A percentile compares a stretch with the other conserved stretches of the same genome.
Conservation (phyloP, 1,284 basidiomycete genomes). For the Apiotrichum domesticum region DNA sequence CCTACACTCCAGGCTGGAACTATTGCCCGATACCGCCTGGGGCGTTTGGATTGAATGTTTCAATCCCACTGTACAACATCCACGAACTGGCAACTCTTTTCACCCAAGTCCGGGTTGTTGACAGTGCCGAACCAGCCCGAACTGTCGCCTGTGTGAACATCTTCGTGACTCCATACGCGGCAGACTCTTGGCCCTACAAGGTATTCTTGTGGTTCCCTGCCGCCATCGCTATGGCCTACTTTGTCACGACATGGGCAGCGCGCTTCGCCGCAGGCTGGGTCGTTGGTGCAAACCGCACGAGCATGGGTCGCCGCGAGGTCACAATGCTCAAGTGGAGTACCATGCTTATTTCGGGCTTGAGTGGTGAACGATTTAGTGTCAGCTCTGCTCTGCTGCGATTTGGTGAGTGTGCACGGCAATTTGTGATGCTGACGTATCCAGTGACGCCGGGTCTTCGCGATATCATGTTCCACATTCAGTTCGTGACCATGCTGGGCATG, state of each 20-base stretch:
- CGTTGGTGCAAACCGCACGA: constrained; percentile 31
- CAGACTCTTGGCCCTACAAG: constrained; percentile 60
- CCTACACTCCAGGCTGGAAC: constrained; percentile 47
- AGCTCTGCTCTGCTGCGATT: constrained; percentile 84
- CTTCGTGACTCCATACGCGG: constrained; percentile 65
- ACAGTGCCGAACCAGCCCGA: constrained; percentile 60
- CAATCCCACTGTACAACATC: constrained; percentile 61
- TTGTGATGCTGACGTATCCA: constrained; percentile 33
- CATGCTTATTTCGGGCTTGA: constrained; percentile 83
- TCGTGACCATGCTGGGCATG: constrained; percentile 66
- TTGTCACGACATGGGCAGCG: constrained; percentile 69
- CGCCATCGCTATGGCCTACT: constrained; percentile 69
- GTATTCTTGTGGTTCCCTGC: constrained; percentile 80
- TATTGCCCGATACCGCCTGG: constrained; percentile 73
- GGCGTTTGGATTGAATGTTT: constrained; percentile 71
- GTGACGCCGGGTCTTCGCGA: constrained; percentile 90
- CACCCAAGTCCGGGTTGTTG: constrained; percentile 79
- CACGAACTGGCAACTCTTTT: constrained; percentile 76
- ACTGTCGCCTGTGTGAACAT: constrained; percentile 80
- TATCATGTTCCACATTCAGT: constrained; percentile 87
- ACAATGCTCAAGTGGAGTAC: constrained; percentile 60
- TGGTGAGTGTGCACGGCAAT: constrained; percentile 52
- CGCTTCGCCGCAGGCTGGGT: constrained; percentile 75
- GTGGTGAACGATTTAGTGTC: constrained; percentile 77
- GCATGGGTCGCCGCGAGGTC: constrained; percentile 24